A percentile compares a stretch with the other conserved stretches of the same genome.
phyloP scores from a whole-genome alignment of 106 monocot genomes.

The Allium cepa region DNA sequence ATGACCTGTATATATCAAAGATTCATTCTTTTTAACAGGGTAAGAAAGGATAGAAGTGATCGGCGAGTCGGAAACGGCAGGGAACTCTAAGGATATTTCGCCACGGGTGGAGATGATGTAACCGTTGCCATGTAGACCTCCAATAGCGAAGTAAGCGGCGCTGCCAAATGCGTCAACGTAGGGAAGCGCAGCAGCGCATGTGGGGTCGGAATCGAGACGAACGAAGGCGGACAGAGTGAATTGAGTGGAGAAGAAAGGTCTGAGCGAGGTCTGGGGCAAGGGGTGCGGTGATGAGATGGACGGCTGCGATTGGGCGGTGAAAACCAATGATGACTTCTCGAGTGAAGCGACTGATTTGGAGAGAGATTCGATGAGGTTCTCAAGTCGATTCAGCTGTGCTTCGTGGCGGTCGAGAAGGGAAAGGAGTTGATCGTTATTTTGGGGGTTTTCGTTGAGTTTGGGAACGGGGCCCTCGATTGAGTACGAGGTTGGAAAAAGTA shows the following conservation, averaged over 20 bases:
- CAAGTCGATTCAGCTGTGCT: constrained; percentile 54
- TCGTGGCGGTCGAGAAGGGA: constrained; percentile 58
- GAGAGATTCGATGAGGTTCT: constrained; percentile 52
- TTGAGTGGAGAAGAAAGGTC: constrained; percentile 51
- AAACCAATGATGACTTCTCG: constrained; percentile 10
- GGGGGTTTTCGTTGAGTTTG: not conserved
- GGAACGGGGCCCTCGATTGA: not conserved
- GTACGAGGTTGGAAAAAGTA: not conserved
- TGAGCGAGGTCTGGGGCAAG: constrained; percentile 37
- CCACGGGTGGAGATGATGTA: constrained; percentile 67
- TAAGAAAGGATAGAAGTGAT: constrained; percentile 65
- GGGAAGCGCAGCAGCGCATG: constrained; percentile 45
- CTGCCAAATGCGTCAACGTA: constrained; percentile 55
- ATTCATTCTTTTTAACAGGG: constrained; percentile 51
- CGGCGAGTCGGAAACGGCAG: constrained; percentile 39
- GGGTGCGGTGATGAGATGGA: not conserved
- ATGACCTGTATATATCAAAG: constrained; percentile 63
- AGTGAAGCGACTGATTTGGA: constrained; percentile 37
- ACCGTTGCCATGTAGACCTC: constrained; percentile 47
- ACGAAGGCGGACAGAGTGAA: constrained; percentile 65
- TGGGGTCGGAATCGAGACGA: constrained; percentile 33
- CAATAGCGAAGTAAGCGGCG: constrained; percentile 78
- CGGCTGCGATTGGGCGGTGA: not conserved
- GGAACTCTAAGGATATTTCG: constrained; percentile 43
- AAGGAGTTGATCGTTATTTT: not conserved